Percentiles rank a stretch among this genome's conserved stretches.
Conservation (phyloP, 2,329 filamentous ascomycete species). For the Ilyonectria mors-panacis region DNA sequence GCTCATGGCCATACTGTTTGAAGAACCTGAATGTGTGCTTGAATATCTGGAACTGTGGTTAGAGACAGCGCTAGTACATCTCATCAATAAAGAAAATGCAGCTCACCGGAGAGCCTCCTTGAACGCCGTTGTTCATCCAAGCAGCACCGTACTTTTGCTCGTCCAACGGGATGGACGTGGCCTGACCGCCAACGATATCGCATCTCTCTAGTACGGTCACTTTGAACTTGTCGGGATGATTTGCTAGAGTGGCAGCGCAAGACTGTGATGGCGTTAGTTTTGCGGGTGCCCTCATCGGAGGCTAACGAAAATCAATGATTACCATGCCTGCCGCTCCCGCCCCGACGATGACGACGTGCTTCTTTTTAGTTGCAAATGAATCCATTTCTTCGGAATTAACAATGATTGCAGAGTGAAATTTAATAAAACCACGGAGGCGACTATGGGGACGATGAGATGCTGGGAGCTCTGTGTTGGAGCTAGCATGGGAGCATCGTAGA, state of each 20-base stretch:
- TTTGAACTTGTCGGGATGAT: slow-evolving; percentile 76
- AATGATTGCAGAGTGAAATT: not conserved
- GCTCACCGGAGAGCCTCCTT: slow-evolving; percentile 65
- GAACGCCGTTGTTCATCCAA: slow-evolving; percentile 76
- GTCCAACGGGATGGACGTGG: slow-evolving; percentile 71
- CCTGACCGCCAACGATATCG: slow-evolving; percentile 72
- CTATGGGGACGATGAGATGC: not conserved
- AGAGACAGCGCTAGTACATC: not conserved
- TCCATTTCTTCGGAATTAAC: slow-evolving; percentile 4
- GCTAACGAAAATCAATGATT: not conserved
- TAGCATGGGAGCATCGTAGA: slow-evolving; percentile 26
- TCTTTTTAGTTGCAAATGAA: slow-evolving; percentile 43
- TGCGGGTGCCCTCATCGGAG: not conserved
- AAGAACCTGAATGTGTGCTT: slow-evolving; percentile 79
- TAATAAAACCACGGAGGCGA: not conserved
- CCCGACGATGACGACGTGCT: slow-evolving; percentile 72
- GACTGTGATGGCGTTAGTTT: slow-evolving; percentile 57
- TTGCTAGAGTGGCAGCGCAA: slow-evolving; percentile 76
- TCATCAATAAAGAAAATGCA: not conserved
- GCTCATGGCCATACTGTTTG: slow-evolving; percentile 67
- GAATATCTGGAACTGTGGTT: slow-evolving; percentile 65
- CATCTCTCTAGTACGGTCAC: slow-evolving; percentile 74
- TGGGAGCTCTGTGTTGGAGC: not conserved
- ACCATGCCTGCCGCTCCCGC: slow-evolving; percentile 76
- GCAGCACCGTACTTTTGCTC: slow-evolving; percentile 69